Percentiles rank a stretch among this genome's conserved stretches.
Evolutionary conservation across 2,329 filamentous ascomycete genomes (phyloP).

Genomic region (Nothopassalora personata): DNA sequence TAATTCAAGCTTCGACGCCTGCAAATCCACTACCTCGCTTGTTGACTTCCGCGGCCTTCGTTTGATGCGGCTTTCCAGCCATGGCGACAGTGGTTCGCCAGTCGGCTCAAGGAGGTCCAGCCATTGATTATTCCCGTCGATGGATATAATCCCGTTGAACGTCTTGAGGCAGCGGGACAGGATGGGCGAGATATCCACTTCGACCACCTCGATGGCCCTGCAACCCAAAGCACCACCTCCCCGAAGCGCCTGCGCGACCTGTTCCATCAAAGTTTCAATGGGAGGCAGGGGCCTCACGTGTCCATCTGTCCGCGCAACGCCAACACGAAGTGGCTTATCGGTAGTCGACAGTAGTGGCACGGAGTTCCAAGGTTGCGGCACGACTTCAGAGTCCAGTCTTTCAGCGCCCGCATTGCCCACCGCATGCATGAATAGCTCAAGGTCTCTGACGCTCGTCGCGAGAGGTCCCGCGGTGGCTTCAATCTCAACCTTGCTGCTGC

Average conservation of each 20-base stretch:
- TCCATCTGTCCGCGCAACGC: slow-evolving; percentile 47
- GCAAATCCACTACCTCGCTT: slow-evolving; percentile 47
- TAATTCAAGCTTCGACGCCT: slow-evolving; percentile 48
- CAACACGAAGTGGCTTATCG: slow-evolving; percentile 37
- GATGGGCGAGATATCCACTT: slow-evolving; percentile 49
- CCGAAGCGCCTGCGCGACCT: slow-evolving; percentile 38
- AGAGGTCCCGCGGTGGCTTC: slow-evolving; percentile 44
- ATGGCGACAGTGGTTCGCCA: slow-evolving; percentile 55
- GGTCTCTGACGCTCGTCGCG: slow-evolving; percentile 46
- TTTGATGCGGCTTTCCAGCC: slow-evolving; percentile 50
- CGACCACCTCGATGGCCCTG: slow-evolving; percentile 50
- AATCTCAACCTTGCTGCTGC: slow-evolving; percentile 43
- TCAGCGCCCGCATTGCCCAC: slow-evolving; percentile 52
- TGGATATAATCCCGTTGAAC: slow-evolving; percentile 53
- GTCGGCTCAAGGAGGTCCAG: slow-evolving; percentile 53
- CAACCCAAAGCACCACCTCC: slow-evolving; percentile 17
- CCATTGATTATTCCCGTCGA: slow-evolving; percentile 53
- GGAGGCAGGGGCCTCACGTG: slow-evolving; percentile 50
- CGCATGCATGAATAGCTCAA: slow-evolving; percentile 50
- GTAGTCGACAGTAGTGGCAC: slow-evolving; percentile 19
- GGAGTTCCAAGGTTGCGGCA: slow-evolving; percentile 36
- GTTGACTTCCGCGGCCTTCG: slow-evolving; percentile 46
- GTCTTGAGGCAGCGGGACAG: slow-evolving; percentile 53
- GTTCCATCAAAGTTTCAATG: slow-evolving; percentile 42
- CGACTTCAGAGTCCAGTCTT: slow-evolving; percentile 42